Evolutionary conservation across 495 filamentous ascomycete species (phyloP).

Genomic region (Penicillium verhagenii): DNA sequence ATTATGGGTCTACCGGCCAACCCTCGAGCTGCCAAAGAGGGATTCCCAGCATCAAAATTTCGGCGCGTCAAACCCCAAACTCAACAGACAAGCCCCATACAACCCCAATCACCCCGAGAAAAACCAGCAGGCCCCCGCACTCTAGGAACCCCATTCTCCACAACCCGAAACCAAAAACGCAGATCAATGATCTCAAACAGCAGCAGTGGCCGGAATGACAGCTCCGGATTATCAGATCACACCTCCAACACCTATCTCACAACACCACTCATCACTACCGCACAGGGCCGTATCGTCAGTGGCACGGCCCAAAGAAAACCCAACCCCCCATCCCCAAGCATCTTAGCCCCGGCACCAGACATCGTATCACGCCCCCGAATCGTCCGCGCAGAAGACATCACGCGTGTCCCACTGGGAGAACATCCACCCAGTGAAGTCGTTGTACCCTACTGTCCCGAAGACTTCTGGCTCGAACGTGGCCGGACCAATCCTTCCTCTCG

Average conservation of each 20-base stretch:
- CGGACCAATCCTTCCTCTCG: neutral
- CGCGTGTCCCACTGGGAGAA: conserved; percentile 33
- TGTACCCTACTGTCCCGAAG: conserved; percentile 33
- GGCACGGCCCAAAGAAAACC: neutral
- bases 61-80: conserved; percentile 5
- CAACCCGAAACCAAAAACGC: neutral
- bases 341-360: conserved; percentile 21
- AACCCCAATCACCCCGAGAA: neutral
- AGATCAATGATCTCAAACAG: conserved; percentile 9
- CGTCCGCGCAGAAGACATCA: conserved; percentile 37
- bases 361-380: conserved; percentile 37
- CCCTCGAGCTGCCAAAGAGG: conserved; percentile 37
- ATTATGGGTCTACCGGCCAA: conserved; percentile 38
- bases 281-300: conserved; percentile 1
- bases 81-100: conserved; percentile 2
- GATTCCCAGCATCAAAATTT: conserved; percentile 19
- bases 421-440: conserved; percentile 26
- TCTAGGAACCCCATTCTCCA: conserved; percentile 3
- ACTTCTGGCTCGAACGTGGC: conserved; percentile 31
- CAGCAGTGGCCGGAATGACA: conserved; percentile 8
- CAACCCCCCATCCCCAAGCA: conserved; percentile 4
- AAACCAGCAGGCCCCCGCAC: neutral
- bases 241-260: conserved; percentile 7
- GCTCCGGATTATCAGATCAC: conserved; percentile 8
- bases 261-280: conserved; percentile 6